Base-by-base conservation (phyloP, 1,139 yeast species). In the Scheffersomyces illinoinensis region DNA sequence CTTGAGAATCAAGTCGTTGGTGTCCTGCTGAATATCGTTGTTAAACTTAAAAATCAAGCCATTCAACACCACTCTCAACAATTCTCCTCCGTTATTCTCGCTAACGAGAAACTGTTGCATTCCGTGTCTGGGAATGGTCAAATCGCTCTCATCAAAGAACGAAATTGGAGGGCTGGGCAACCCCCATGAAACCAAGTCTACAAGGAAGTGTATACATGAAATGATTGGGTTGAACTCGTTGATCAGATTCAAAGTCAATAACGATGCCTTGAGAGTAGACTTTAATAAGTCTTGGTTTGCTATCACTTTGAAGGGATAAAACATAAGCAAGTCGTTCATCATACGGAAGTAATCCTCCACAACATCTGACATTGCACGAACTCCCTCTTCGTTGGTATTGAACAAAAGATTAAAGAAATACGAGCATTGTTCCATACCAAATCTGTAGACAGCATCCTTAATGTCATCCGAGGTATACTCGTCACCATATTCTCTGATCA, bases 291-390 rank as follows among this genome's bases (percentile, higher is more conserved):
- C 85, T n/a, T 81, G 76, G 55, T 86, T 79, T 14, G 81, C 74
- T 19, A 91, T 82, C 59, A 91, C 82, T 65, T 86, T 81, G 58
- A 84, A 79, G 1, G 98, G 97, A 71, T 83, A 91, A 71, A 85
- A 91, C 88, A 90, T 88, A 58, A 92, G 75, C 55, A 93, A 78
- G 70, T 95, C 98, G 61, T 85, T 82, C 75, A 89, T 81, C 89
- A 93, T 89, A 60, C 96, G 82, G 81, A 89, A 93, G 70, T 90
- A 93, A 76, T 93, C 98, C 72, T 93, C 97, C 57, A 93, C 79
- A 48, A 91, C 82, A 71, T 92, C 97, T 18, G 95, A 91, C 50
- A 83, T 83, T 63, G 79, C 83, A 56, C 76, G 76, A 59, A 76
- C 65, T 23, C 71, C 71, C 21, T 75, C 74, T 33, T 63, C 61